Evolutionary conservation across 306 rosid species (phyloP), one percentile per base, ranked within the genome.

Genomic region (Vigna mungo): DNA sequence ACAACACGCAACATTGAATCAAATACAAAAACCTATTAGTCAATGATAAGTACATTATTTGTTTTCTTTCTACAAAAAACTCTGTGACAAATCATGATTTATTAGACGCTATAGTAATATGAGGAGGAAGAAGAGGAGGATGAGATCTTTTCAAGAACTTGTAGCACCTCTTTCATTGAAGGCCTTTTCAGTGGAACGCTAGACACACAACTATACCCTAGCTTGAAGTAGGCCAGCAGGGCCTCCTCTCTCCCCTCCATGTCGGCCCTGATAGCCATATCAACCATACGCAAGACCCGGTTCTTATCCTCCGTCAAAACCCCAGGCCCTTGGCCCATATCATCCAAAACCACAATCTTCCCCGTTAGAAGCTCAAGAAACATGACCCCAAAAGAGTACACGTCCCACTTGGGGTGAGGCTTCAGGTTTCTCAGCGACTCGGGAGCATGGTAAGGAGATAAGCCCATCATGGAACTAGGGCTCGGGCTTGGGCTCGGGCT

Each of bases 401-500:
- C 97, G 5, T 95, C 99, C 99, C 97, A 92, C 72, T 92, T 95
- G 4, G 97, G 89, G 70, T 79, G 87, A 25, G 99, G 90, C 87
- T 95, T 95, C 2, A 95, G 21, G 91, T 87, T 95, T 75, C 97
- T 80, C 3, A 92, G 93, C 0, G 97, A 90, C 76, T 95, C 99
- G 0, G 97, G 99, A 7, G 97, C 97, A 14, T 72, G 86, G 65
- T 95, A 95, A 8, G 96, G 96, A 0, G 97, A 95, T 0, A 86
- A 75, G 0, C 92, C 97, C 2, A 78, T 66, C 0, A 90, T 71
- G 0, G 96, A 85, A 44, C 99, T 95, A 0, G 99, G 99, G 41
- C 98, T 95, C 0, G 99, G 99, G 41, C 98, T 95, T 0, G 98
- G 98, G 61, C 96, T 90, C 0, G 96, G 97, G 74, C 99, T 91